These are phyloP conservation scores for Cyclotella cryptica DNA, from an alignment of 108 stramenopile species.

Conservation along the genomic window DNA sequence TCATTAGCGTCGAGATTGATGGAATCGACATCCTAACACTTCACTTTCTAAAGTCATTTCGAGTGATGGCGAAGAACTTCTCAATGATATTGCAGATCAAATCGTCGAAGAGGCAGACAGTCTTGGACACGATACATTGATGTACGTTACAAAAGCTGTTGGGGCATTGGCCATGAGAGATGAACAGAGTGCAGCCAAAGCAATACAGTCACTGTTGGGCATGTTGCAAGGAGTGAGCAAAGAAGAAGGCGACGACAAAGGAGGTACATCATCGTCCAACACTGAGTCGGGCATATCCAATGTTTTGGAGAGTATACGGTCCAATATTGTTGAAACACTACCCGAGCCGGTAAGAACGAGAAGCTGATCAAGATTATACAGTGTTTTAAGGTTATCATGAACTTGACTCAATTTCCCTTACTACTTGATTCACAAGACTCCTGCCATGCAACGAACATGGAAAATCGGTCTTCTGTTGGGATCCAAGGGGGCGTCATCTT, in stretches of 20 bases:
- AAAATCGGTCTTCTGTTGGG: constrained; percentile 66
- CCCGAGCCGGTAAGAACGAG: constrained; percentile 53
- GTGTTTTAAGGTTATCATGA: background rate
- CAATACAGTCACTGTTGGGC: constrained; percentile 62
- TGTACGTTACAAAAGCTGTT: constrained; percentile 65
- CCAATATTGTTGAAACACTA: constrained; percentile 56
- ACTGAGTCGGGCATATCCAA: constrained; percentile 19
- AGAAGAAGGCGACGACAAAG: constrained; percentile 1
- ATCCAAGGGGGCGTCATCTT: constrained; percentile 41
- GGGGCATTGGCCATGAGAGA: constrained; percentile 70
- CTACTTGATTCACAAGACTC: constrained; percentile 34
- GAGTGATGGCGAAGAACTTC: constrained; percentile 75
- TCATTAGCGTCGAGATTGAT: too few species aligned
- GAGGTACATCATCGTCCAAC: constrained; percentile 37
- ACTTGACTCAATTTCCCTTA: background rate
- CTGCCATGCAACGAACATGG: constrained; percentile 71
- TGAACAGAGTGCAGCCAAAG: constrained; percentile 70
- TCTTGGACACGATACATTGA: constrained; percentile 70
- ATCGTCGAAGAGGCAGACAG: constrained; percentile 81
- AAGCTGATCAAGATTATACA: background rate
- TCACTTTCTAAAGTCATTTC: constrained; percentile 49
- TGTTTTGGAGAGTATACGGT: constrained; percentile 32
- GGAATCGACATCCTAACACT: too few species aligned
- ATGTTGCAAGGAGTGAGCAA: constrained; percentile 23
- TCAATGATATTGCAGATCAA: constrained; percentile 76